Percentiles rank a stretch among this genome's conserved stretches.
These are phyloP conservation scores for Calonectria leucothoes DNA, from an alignment of 2,329 filamentous ascomycete genomes.

Conservation along the genomic window DNA sequence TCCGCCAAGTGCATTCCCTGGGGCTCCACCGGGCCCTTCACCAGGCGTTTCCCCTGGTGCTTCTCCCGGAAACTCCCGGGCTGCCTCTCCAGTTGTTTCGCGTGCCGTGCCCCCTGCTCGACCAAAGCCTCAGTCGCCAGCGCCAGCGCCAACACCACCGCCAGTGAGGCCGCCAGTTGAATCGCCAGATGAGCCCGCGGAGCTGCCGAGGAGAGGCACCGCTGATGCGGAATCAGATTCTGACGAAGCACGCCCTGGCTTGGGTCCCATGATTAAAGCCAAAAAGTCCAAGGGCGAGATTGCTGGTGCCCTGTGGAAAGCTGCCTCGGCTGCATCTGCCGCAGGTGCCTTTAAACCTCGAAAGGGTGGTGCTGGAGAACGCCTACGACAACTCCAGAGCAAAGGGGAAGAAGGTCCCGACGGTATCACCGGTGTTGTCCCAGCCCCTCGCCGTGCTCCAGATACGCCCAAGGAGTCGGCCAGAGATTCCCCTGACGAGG, in stretches of 20 bases:
- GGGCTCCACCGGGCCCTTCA: neutral
- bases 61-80: neutral
- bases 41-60: slow-evolving; percentile 18
- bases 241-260: slow-evolving; percentile 34
- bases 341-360: slow-evolving; percentile 82
- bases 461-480: slow-evolving; percentile 37
- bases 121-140: neutral
- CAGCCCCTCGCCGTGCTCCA: slow-evolving; percentile 72
- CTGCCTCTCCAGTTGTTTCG: neutral
- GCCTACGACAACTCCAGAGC: slow-evolving; percentile 72
- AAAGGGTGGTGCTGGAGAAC: slow-evolving; percentile 86
- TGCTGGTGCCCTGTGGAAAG: slow-evolving; percentile 82
- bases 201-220: neutral
- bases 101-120: slow-evolving; percentile 22
- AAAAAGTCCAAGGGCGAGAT: slow-evolving; percentile 80
- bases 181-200: slow-evolving; percentile 36
- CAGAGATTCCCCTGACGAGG: neutral
- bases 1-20: neutral
- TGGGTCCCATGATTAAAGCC: slow-evolving; percentile 91
- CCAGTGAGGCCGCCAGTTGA: slow-evolving; percentile 15
- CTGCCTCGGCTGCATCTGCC: slow-evolving; percentile 63
- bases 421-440: slow-evolving; percentile 89
- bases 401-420: slow-evolving; percentile 78
- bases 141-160: neutral
- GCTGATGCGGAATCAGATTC: slow-evolving; percentile 7